Percentiles rank a stretch among this genome's conserved stretches.
phyloP scores from a whole-genome alignment of 164 flowering plant species.

The Vitis riparia region DNA sequence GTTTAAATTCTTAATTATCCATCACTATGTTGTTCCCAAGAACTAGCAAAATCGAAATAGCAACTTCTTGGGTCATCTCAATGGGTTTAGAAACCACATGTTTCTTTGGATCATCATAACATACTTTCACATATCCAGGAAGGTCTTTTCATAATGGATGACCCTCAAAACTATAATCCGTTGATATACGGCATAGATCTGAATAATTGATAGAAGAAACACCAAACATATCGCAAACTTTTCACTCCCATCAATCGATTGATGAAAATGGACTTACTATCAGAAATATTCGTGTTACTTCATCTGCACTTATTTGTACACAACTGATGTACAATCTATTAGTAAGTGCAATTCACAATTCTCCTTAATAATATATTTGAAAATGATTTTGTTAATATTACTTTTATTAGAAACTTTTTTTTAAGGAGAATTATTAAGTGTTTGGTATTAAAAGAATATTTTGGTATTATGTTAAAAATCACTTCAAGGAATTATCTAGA shows the following conservation, averaged over 20 bases:
- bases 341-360: too few species aligned
- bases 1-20: conserved; percentile 1
- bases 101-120: conserved; percentile 26
- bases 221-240: conserved; percentile 16
- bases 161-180: conserved; percentile 16
- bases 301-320: neutral
- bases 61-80: conserved; percentile 14
- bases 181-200: conserved; percentile 14
- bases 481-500: too few species aligned
- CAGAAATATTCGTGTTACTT: neutral
- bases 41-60: conserved; percentile 5
- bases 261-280: conserved; percentile 1
- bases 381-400: too few species aligned
- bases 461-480: too few species aligned
- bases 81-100: conserved; percentile 11
- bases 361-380: too few species aligned
- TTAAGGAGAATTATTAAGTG: too few species aligned
- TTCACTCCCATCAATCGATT: conserved; percentile 7
- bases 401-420: too few species aligned
- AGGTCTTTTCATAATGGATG: conserved; percentile 19
- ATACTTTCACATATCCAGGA: conserved; percentile 22
- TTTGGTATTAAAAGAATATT: too few species aligned
- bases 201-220: conserved; percentile 15
- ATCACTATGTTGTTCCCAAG: conserved; percentile 5
- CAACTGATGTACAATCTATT: neutral